Conservation (phyloP, 768 basidiomycete genomes). For the Boletus reticuloceps region DNA sequence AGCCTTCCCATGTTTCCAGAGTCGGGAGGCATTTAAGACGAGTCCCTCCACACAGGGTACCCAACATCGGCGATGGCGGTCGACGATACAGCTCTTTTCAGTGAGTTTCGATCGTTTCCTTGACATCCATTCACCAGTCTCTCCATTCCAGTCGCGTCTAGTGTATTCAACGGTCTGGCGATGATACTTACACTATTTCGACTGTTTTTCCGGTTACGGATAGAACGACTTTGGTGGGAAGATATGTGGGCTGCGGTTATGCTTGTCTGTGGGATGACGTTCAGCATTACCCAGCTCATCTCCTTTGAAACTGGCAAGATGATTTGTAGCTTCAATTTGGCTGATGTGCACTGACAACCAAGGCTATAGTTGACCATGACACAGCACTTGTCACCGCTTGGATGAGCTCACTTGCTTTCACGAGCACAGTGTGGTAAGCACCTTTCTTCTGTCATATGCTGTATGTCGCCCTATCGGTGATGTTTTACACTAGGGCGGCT, state of each 20-base stretch:
- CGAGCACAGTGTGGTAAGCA: background rate
- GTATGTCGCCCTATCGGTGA: background rate
- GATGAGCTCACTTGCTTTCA: background rate
- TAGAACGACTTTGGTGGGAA: conserved; percentile 24
- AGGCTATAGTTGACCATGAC: background rate
- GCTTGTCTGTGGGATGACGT: background rate
- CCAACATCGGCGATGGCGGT: background rate
- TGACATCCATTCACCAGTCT: background rate
- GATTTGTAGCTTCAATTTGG: background rate
- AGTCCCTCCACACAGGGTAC: background rate
- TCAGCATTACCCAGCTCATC: background rate
- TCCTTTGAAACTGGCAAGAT: background rate
- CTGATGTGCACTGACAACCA: background rate
- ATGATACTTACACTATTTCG: conserved; percentile 13
- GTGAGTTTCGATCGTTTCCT: background rate
- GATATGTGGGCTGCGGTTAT: conserved; percentile 20
- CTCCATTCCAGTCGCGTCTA: conserved; percentile 3
- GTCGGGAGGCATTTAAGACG: background rate
- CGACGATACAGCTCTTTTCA: background rate
- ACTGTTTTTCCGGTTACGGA: conserved; percentile 9
- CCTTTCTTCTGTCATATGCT: background rate
- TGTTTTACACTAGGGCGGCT: background rate
- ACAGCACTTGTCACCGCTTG: background rate
- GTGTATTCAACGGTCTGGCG: conserved; percentile 1
- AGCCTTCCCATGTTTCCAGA: background rate